Evolutionary conservation across 2,329 filamentous ascomycete genomes (phyloP), one percentile per base, ranked within the genome.

Genomic region (Aspergillus sergii): DNA sequence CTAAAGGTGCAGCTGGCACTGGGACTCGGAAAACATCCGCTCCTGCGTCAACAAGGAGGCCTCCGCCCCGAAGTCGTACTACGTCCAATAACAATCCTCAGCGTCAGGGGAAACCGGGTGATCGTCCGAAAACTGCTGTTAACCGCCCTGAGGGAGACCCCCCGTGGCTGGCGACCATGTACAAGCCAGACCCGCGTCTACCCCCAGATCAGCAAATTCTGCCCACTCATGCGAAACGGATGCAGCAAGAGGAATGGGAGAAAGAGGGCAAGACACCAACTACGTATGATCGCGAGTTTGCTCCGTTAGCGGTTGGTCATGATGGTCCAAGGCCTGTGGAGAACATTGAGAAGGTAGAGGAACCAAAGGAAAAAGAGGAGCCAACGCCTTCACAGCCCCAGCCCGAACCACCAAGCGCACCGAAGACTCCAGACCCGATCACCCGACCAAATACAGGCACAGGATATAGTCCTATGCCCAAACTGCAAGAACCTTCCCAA

Each of bases 241-340:
- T 98, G 77, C 92, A 95, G 76, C 94, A 97, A 80, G 93, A 97
- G 77, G 92, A 94, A 76, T 97, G 93, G 94, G 93, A 96, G 78
- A 91, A 89, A 70, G 92, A 97, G 77, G 94, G 94, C 66, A 93
- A 92, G 68, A 91, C 92, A 66, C 93, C 93, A 4, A 92, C 88
- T 63, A 85, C 90, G 30, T 97, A 97, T 75, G 94, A 97, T 79
- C 91, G 88, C 66, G 90, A 96, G 64, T 95, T 97, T 80, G 88
- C 91, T 21, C 90, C 94, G 7, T 81, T 98, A 66, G 95, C 79
- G 43, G 75, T 82, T 36, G 75, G 77, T 16, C 71, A 75, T 3
- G 73, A 79, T 36, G 75, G 77, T 19, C 69, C 70, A n/a, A 66
- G 67, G 12, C 71, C 65, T 36, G 67, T 69, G 3, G 59, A 65